These are phyloP conservation scores for Pleomassaria siparia DNA, from an alignment of 2,329 filamentous ascomycete genomes.

Conservation along the genomic window DNA sequence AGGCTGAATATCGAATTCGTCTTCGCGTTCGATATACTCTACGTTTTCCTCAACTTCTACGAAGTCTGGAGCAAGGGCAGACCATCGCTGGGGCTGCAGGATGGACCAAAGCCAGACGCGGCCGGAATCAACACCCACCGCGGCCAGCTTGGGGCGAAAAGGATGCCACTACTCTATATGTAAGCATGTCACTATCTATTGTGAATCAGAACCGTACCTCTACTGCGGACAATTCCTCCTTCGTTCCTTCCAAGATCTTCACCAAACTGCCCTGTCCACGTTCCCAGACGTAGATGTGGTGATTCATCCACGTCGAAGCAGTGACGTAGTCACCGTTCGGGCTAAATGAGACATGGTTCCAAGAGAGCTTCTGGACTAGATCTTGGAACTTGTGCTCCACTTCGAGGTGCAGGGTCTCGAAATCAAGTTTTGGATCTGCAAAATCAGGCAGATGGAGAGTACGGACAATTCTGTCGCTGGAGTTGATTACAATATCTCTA, in stretches of 20 bases:
- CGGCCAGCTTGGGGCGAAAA: conserved; percentile 79
- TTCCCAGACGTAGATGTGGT: conserved; percentile 98
- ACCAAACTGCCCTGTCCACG: conserved; percentile 89
- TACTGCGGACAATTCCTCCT: conserved; percentile 93
- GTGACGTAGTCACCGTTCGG: conserved; percentile 94
- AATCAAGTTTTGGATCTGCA: conserved; percentile 64
- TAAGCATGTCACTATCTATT: background rate
- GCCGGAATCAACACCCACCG: conserved; percentile 89
- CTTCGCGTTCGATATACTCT: conserved; percentile 91
- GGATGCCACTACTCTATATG: conserved; percentile 71
- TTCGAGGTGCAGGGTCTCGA: conserved; percentile 83
- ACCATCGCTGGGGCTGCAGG: conserved; percentile 94
- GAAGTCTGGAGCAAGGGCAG: conserved; percentile 93
- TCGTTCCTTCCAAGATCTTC: conserved; percentile 94
- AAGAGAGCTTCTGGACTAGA: conserved; percentile 89
- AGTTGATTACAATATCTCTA: conserved; percentile 85
- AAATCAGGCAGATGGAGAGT: conserved; percentile 87
- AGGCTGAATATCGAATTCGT: conserved; percentile 97
- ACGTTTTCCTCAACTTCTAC: conserved; percentile 98
- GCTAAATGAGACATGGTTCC: conserved; percentile 97
- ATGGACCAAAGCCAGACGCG: conserved; percentile 97
- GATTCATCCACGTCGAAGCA: conserved; percentile 96
- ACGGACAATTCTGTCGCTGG: conserved; percentile 90
- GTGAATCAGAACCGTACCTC: conserved; percentile 51
- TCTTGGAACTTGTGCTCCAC: conserved; percentile 99